Base-by-base conservation (phyloP, 139 green algal species). In the Picochlorum sp. region DNA sequence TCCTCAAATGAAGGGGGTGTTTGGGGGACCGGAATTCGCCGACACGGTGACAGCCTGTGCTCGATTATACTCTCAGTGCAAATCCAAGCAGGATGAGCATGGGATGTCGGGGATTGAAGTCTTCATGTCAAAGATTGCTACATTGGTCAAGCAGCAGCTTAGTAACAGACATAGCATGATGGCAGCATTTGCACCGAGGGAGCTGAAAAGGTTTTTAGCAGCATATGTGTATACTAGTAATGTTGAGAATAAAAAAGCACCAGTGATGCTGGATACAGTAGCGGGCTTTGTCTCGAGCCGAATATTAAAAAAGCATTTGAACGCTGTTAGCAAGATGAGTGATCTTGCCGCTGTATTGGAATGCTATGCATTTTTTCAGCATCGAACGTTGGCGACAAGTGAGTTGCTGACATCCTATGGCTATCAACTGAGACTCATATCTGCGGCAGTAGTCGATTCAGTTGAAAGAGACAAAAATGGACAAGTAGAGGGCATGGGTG, bases 101-200 rank as follows among this genome's bases (percentile, higher is more conserved):
- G 9, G 9, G 33, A 12, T 22, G 16, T 44, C 16, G 30, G 18
- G 6, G 5, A 28, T 2, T n/a, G n/a, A 30, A 2, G 35, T 13
- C 30, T 31, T 79, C 32, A 51, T 72, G 45, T 59, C 73, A 32
- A 40, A 25, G 28, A 30, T 80, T 7, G 70, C 68, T 0, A 33
- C 55, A 14, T 68, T 79, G 49, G 65, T 82, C 40, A 67, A 60
- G 36, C 44, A 57, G 22, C 59, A 78, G 59, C 37, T 82, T 41
- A 55, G 67, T 40, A 82, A 82, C 68, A 70, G 72, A 31, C n/a
- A n/a, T n/a, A 64, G 40, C 36, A 20, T 60, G 8, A 30, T 47
- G 18, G 37, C 54, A 1, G 22, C 70, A 43, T 81, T 79, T 50
- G 28, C 37, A 2, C 67, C 74, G 24, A n/a, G 30, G 3, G 69